Conservation (phyloP, 495 filamentous ascomycete species). For the Parachaetomium inaequale region DNA sequence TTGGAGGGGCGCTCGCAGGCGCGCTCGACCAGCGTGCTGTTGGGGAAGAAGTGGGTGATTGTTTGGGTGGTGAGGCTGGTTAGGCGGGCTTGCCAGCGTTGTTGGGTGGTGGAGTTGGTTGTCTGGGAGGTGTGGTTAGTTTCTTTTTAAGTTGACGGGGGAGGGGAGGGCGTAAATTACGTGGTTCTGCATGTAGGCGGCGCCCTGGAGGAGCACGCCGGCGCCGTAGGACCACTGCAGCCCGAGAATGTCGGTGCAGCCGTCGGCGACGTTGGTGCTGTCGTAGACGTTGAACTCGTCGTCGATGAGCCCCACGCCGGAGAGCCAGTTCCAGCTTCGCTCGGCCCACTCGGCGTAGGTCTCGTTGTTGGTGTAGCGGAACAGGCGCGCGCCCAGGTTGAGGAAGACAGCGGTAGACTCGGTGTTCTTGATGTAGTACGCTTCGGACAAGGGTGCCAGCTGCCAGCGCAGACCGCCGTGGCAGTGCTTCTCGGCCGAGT, state of each 20-base stretch:
- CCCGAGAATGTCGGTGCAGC: conserved; percentile 58
- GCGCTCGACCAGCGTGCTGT: conserved; percentile 59
- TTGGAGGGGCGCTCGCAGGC: conserved; percentile 55
- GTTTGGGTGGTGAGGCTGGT: conserved; percentile 55
- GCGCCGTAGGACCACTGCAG: conserved; percentile 71
- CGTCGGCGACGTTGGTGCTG: conserved; percentile 56
- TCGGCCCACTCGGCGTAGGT: conserved; percentile 76
- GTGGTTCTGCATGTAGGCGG: conserved; percentile 73
- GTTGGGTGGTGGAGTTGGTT: conserved; percentile 9
- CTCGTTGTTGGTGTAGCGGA: conserved; percentile 68
- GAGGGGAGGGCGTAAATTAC: background rate
- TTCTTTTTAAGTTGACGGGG: background rate
- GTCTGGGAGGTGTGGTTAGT: conserved; percentile 18
- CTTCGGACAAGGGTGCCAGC: conserved; percentile 65
- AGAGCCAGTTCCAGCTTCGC: conserved; percentile 71
- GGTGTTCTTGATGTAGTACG: conserved; percentile 81
- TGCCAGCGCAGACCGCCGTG: conserved; percentile 74
- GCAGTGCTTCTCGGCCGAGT: conserved; percentile 56
- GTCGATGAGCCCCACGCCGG: conserved; percentile 59
- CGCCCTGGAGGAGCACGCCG: conserved; percentile 63
- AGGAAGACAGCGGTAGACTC: conserved; percentile 62
- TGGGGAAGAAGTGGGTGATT: conserved; percentile 52
- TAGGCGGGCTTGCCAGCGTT: conserved; percentile 55
- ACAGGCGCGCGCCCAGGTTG: conserved; percentile 71
- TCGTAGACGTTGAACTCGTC: conserved; percentile 62